phyloP scores from a whole-genome alignment of 371 early-diverging fungal species.

The Actinomortierella wolfii region DNA sequence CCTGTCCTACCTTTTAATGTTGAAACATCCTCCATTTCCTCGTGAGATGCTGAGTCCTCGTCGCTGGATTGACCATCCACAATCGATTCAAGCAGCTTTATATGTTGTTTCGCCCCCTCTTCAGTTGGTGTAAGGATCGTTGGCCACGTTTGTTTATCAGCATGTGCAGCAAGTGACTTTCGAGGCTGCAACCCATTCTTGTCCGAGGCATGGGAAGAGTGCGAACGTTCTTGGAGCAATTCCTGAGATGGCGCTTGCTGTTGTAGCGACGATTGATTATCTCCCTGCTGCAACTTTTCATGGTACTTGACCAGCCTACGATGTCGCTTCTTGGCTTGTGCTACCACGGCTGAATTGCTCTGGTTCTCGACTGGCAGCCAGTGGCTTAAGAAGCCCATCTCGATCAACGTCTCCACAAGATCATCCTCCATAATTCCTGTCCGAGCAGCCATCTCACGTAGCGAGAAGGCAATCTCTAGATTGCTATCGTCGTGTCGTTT shows the following conservation, averaged over 20 bases:
- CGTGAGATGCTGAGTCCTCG: not conserved
- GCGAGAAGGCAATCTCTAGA: slow-evolving; percentile 48
- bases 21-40: not conserved
- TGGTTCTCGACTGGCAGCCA: slow-evolving; percentile 36
- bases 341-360: not conserved
- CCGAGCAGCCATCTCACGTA: slow-evolving; percentile 45
- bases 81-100: too few relatives aligned
- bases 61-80: not conserved
- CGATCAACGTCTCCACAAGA: slow-evolving; percentile 56
- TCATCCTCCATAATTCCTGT: slow-evolving; percentile 64
- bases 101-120: too few relatives aligned
- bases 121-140: too few relatives aligned
- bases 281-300: slow-evolving; percentile 25
- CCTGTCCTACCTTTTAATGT: not conserved
- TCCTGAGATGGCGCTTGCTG: too few relatives aligned
- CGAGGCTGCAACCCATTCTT: too few relatives aligned
- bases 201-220: too few relatives aligned
- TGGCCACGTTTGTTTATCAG: too few relatives aligned
- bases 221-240: too few relatives aligned
- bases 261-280: not conserved
- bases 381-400: slow-evolving; percentile 52
- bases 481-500: slow-evolving; percentile 5
- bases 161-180: too few relatives aligned
- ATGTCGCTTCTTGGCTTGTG: slow-evolving; percentile 20
- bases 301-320: slow-evolving; percentile 26